These are phyloP conservation scores for Dactylellina cionopaga DNA, from an alignment of 2,329 filamentous ascomycete species.

Conservation along the genomic window DNA sequence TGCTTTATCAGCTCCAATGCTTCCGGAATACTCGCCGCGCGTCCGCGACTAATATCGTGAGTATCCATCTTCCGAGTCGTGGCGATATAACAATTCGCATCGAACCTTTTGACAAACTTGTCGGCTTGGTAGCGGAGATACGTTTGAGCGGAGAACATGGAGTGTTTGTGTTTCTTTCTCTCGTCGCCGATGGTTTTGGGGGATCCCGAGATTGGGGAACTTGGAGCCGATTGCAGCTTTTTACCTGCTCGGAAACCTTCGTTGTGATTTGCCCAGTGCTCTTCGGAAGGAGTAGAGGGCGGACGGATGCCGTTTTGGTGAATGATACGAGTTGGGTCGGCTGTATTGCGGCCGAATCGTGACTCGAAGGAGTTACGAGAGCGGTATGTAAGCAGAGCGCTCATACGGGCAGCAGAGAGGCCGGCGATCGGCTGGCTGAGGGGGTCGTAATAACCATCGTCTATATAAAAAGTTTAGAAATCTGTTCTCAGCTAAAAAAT, in stretches of 20 bases:
- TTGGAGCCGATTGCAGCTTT: constrained; percentile 49
- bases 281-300: constrained; percentile 71
- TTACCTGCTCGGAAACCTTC: constrained; percentile 68
- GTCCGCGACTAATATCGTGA: constrained; percentile 87
- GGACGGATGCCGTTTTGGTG: constrained; percentile 76
- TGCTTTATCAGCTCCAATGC: constrained; percentile 86
- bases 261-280: constrained; percentile 83
- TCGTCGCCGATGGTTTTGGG: constrained; percentile 55
- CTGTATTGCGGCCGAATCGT: constrained; percentile 90
- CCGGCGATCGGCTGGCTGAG: constrained; percentile 74
- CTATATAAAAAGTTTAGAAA: constrained; percentile 59
- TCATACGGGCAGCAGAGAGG: constrained; percentile 94
- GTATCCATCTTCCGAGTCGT: constrained; percentile 98
- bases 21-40: constrained; percentile 72
- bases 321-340: constrained; percentile 83
- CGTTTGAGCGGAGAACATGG: constrained; percentile 94
- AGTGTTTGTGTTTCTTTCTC: constrained; percentile 57
- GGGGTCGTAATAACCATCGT: constrained; percentile 96
- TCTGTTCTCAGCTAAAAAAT: constrained; percentile 4
- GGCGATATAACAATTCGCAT: constrained; percentile 98
- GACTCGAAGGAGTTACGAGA: constrained; percentile 97
- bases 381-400: constrained; percentile 91
- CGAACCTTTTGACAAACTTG: constrained; percentile 97
- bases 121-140: constrained; percentile 95
- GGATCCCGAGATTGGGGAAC: constrained; percentile 20